A percentile compares a stretch with the other conserved stretches of the same genome.
Conservation (phyloP, 1,284 basidiomycete species). For the Ganoderma lingzhi region DNA sequence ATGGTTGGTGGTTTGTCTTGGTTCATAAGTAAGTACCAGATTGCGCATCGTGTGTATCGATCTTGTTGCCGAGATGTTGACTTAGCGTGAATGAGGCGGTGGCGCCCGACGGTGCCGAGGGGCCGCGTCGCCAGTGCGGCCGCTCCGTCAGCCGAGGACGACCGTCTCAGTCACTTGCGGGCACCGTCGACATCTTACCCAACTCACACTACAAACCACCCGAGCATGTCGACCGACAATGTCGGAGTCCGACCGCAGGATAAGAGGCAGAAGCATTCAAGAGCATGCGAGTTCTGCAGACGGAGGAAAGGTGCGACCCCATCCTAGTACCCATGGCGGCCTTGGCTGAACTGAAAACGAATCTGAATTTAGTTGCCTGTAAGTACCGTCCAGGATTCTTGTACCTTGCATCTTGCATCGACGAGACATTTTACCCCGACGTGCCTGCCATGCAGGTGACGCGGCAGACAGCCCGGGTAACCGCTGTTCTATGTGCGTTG, state of each 20-base stretch:
- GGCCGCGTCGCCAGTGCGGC: not conserved
- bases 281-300: constrained; percentile 79
- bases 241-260: not conserved
- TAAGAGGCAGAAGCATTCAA: constrained; percentile 44
- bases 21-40: no score
- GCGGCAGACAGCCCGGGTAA: constrained; percentile 61
- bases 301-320: constrained; percentile 71
- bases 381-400: constrained; percentile 14
- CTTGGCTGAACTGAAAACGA: not conserved
- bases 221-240: not conserved
- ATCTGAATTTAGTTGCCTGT: not conserved
- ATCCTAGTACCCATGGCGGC: not conserved
- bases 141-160: not conserved
- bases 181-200: not conserved
- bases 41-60: no score
- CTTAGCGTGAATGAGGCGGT: not conserved
- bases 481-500: constrained; percentile 80
- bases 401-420: constrained; percentile 1
- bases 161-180: not conserved
- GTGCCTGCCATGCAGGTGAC: constrained; percentile 33
- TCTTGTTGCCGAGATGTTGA: no score
- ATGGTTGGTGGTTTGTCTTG: no score
- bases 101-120: not conserved
- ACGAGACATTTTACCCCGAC: not conserved
- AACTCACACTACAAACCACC: not conserved